phyloP scores from a whole-genome alignment of 2,329 filamentous ascomycete species.

The Diaporthe citrichinensis region DNA sequence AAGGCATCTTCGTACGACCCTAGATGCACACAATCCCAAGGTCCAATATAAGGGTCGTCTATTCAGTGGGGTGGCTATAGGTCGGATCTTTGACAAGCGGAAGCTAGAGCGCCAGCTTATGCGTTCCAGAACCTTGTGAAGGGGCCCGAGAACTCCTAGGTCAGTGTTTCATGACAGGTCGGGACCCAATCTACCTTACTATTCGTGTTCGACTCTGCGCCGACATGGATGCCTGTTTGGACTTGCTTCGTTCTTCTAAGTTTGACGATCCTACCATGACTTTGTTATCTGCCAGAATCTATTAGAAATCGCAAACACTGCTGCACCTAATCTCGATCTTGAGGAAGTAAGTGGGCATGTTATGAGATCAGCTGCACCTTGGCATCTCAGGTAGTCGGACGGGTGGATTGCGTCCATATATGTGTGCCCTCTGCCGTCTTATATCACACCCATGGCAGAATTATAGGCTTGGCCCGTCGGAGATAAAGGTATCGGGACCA shows the following conservation, averaged over 20 bases:
- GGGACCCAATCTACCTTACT: neutral
- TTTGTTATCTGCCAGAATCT: too few species aligned
- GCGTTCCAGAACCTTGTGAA: conserved; percentile 1
- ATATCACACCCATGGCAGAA: too few species aligned
- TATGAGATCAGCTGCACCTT: neutral
- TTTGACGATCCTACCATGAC: neutral
- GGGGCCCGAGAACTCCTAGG: conserved; percentile 1
- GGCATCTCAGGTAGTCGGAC: neutral
- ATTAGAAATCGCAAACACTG: neutral
- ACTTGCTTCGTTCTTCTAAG: neutral
- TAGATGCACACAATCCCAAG: neutral
- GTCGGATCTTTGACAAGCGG: conserved; percentile 17
- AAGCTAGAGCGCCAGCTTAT: conserved; percentile 5
- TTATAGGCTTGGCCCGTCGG: neutral
- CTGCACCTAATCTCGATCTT: neutral
- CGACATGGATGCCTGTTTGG: neutral
- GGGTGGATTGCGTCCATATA: too few species aligned
- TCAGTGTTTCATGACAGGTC: conserved; percentile 10
- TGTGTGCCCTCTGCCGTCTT: neutral
- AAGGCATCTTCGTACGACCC: neutral
- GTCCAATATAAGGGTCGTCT: neutral
- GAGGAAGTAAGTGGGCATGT: neutral
- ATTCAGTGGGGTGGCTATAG: neutral
- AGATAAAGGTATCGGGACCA: neutral
- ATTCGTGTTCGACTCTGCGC: neutral